These are phyloP conservation scores for Vachellia pachyceras DNA, from an alignment of 306 rosid genomes.

Conservation along the genomic window DNA sequence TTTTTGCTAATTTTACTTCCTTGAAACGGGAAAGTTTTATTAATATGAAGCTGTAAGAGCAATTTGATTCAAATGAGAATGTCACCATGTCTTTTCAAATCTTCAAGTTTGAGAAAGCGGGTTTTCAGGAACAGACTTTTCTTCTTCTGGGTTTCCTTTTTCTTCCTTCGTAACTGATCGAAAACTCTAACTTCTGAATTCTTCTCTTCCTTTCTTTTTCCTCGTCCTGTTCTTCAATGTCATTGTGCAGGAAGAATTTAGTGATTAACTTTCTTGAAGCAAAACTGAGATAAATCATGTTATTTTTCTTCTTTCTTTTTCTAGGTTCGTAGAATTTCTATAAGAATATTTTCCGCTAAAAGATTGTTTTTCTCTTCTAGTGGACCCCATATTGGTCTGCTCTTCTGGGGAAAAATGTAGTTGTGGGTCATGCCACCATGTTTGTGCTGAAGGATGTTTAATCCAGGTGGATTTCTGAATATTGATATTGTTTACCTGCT, in stretches of 20 bases:
- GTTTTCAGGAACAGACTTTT: not conserved
- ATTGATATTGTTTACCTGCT: not conserved
- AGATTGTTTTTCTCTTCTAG: not conserved
- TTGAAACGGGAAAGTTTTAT: not conserved
- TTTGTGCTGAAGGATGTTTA: not conserved
- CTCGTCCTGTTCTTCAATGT: not conserved
- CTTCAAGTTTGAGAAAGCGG: conserved; percentile 24
- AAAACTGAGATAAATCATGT: conserved; percentile 9
- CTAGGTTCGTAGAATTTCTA: not conserved
- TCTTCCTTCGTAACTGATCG: not conserved
- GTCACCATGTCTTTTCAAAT: not conserved
- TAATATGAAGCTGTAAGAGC: conserved; percentile 9
- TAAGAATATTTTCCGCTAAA: not conserved
- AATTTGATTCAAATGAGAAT: conserved; percentile 6
- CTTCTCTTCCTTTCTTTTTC: conserved; percentile 1
- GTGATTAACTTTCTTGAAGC: conserved; percentile 19
- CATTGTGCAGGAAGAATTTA: not conserved
- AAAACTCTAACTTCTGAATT: not conserved
- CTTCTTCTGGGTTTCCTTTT: not conserved
- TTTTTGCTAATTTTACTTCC: not conserved
- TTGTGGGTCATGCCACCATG: not conserved
- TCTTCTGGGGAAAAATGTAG: not conserved
- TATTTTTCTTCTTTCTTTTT: not conserved
- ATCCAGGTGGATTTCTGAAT: not conserved
- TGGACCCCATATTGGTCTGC: conserved; percentile 3